Conservation (phyloP, 768 basidiomycete genomes). For the Tephrocybe sp. region DNA sequence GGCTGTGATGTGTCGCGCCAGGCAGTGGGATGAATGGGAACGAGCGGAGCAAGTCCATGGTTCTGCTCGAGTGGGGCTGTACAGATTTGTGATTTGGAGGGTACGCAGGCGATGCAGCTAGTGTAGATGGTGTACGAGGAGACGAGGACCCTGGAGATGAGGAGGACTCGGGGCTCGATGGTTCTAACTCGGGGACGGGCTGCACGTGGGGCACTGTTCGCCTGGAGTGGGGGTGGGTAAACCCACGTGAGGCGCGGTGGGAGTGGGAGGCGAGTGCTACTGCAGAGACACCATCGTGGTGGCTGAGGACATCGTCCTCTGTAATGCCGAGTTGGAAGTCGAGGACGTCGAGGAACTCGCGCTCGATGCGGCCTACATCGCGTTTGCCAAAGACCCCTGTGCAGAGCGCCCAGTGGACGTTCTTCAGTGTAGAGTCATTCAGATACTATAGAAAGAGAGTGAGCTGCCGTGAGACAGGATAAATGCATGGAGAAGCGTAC, state of each 20-base stretch:
- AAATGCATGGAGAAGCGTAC: conserved; percentile 34
- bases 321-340: conserved; percentile 70
- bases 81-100: conserved; percentile 17
- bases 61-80: conserved; percentile 29
- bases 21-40: conserved; percentile 46
- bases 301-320: conserved; percentile 61
- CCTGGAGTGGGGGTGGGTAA: conserved; percentile 17
- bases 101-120: conserved; percentile 23
- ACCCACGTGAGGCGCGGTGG: conserved; percentile 22
- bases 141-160: conserved; percentile 28
- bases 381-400: conserved; percentile 81
- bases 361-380: conserved; percentile 78
- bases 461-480: conserved; percentile 10
- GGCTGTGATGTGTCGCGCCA: conserved; percentile 17
- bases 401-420: conserved; percentile 88
- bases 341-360: conserved; percentile 79
- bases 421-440: conserved; percentile 89
- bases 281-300: conserved; percentile 41
- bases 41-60: conserved; percentile 44
- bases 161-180: conserved; percentile 39
- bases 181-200: conserved; percentile 43
- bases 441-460: conserved; percentile 53
- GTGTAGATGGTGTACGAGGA: conserved; percentile 25
- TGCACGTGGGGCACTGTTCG: conserved; percentile 1
- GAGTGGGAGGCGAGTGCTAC: conserved; percentile 22